Percentiles rank a stretch among this genome's conserved stretches.
These are phyloP conservation scores for Yamadazyma olivae DNA, from an alignment of 805 yeast genomes.

Conservation along the genomic window DNA sequence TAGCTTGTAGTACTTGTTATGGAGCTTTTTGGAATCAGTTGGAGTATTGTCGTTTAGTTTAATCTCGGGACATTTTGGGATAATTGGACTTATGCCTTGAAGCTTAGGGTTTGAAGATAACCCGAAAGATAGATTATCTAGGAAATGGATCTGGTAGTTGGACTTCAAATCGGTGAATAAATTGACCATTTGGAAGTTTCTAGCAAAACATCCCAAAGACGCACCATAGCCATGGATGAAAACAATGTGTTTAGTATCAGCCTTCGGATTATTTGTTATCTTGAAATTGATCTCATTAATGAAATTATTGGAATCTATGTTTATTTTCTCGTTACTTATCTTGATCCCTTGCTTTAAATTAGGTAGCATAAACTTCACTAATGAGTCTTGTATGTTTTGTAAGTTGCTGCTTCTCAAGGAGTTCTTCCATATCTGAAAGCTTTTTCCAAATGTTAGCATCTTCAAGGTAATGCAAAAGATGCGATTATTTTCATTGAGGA, in stretches of 20 bases:
- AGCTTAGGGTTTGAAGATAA: slow-evolving; percentile 46
- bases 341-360: slow-evolving; percentile 18
- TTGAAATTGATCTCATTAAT: slow-evolving; percentile 35
- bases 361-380: slow-evolving; percentile 34
- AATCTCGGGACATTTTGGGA: slow-evolving; percentile 19
- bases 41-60: slow-evolving; percentile 24
- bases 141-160: slow-evolving; percentile 46
- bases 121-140: slow-evolving; percentile 52
- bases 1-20: slow-evolving; percentile 39
- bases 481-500: too few relatives aligned
- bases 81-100: slow-evolving; percentile 17
- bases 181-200: slow-evolving; percentile 45
- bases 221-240: slow-evolving; percentile 60
- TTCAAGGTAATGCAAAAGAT: too few relatives aligned
- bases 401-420: slow-evolving; percentile 24
- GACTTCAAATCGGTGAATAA: slow-evolving; percentile 22
- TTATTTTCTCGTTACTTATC: slow-evolving; percentile 14
- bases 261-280: slow-evolving; percentile 23
- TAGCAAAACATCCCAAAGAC: slow-evolving; percentile 52
- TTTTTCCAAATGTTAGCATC: background rate
- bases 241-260: slow-evolving; percentile 38
- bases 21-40: slow-evolving; percentile 23
- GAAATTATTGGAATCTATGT: slow-evolving; percentile 23
- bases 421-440: slow-evolving; percentile 19
- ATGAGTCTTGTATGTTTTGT: slow-evolving; percentile 28